Percentiles rank a stretch among this genome's conserved stretches.
These are phyloP conservation scores for Lanmaoa rubissima DNA, from an alignment of 768 basidiomycete species.

Conservation along the genomic window DNA sequence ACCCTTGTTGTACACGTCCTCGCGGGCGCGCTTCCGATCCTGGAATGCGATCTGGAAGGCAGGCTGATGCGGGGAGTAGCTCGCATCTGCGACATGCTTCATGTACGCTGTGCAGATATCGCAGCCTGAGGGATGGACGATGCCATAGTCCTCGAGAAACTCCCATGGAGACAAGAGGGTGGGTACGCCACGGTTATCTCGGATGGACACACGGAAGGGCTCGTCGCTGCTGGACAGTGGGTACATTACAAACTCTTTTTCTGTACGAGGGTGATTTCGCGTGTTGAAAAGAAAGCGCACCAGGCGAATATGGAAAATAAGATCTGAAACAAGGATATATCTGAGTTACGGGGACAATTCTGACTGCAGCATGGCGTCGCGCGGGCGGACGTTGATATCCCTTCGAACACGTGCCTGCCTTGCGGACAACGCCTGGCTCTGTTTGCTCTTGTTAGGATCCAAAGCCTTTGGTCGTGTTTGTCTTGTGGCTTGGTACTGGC, in stretches of 20 bases:
- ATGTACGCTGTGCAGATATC: conserved; percentile 38
- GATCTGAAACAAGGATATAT: conserved; percentile 16
- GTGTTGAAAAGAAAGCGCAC: conserved; percentile 13
- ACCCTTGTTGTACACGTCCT: conserved; percentile 40
- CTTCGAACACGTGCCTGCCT: conserved; percentile 26
- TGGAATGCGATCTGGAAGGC: conserved; percentile 42
- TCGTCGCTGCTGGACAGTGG: conserved; percentile 34
- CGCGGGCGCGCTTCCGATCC: conserved; percentile 38
- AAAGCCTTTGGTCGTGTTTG: conserved; percentile 19
- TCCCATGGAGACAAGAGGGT: conserved; percentile 40
- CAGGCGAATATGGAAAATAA: conserved; percentile 14
- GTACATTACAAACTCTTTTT: conserved; percentile 26
- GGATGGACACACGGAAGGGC: conserved; percentile 26
- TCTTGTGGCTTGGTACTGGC: conserved; percentile 27
- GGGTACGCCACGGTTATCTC: conserved; percentile 33
- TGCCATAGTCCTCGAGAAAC: conserved; percentile 39
- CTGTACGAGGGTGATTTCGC: conserved; percentile 4
- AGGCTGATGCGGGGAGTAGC: conserved; percentile 35
- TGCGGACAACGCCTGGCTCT: conserved; percentile 30
- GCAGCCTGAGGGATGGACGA: conserved; percentile 41
- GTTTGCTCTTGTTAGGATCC: conserved; percentile 27
- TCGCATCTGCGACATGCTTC: conserved; percentile 40
- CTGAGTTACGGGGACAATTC: conserved; percentile 14
- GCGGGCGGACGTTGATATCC: conserved; percentile 28
- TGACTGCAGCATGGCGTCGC: conserved; percentile 4